These are phyloP conservation scores for Colletotrichum aenigma DNA, from an alignment of 2,329 filamentous ascomycete species.

Conservation along the genomic window DNA sequence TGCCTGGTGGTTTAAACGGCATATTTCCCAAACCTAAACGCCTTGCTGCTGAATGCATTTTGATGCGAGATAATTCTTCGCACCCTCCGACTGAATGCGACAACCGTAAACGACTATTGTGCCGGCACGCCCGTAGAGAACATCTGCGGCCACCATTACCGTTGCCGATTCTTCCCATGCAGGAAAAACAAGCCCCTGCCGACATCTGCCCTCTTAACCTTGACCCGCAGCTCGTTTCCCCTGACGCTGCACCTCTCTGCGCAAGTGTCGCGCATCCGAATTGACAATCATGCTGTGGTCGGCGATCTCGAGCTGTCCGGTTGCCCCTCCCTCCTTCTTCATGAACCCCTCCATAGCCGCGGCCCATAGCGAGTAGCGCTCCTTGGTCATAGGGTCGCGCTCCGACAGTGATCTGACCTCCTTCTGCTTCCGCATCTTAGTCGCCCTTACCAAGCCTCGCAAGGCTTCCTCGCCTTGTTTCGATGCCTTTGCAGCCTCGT, in stretches of 20 bases:
- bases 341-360: conserved; percentile 63
- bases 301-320: conserved; percentile 55
- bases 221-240: conserved; percentile 40
- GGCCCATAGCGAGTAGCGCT: conserved; percentile 66
- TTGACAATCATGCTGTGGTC: conserved; percentile 72
- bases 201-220: background rate
- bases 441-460: conserved; percentile 62
- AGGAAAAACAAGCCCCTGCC: background rate
- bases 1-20: background rate
- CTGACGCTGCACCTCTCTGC: conserved; percentile 57
- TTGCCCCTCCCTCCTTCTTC: conserved; percentile 36
- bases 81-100: background rate
- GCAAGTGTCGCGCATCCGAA: conserved; percentile 54
- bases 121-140: background rate
- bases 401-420: conserved; percentile 63
- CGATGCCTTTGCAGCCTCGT: conserved; percentile 63
- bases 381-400: conserved; percentile 54
- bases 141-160: background rate
- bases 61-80: background rate
- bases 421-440: conserved; percentile 69
- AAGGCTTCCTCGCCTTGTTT: conserved; percentile 68
- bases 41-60: conserved; percentile 12
- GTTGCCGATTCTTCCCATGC: background rate
- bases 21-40: background rate
- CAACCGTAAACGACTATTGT: background rate